A percentile compares a stretch with the other conserved stretches of the same genome.
These are phyloP conservation scores for Nicotiana attenuata DNA, from an alignment of 257 asterid species.

Conservation along the genomic window DNA sequence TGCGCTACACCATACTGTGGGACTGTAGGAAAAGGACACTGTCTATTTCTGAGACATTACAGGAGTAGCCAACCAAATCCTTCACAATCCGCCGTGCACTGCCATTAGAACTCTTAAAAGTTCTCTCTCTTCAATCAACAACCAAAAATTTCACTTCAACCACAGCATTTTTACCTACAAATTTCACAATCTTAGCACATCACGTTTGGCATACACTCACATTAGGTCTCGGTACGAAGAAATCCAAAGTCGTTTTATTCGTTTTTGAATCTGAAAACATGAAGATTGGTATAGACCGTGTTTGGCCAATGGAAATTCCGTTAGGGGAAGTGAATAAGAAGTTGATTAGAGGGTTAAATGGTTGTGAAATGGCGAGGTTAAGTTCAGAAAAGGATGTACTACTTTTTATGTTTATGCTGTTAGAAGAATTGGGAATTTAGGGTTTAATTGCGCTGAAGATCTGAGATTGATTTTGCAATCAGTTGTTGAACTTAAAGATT, in stretches of 20 bases:
- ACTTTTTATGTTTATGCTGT: constrained; percentile 94
- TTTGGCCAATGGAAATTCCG: constrained; percentile 89
- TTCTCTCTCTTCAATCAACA: constrained; percentile 51
- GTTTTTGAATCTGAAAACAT: constrained; percentile 76
- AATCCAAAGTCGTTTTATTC: constrained; percentile 72
- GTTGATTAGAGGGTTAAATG: constrained; percentile 56
- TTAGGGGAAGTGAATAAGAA: constrained; percentile 88
- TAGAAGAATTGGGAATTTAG: constrained; percentile 47
- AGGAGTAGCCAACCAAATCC: too few relatives aligned
- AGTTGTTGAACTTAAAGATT: constrained; percentile 82
- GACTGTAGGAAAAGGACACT: too few relatives aligned
- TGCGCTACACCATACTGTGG: too few relatives aligned
- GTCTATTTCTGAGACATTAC: too few relatives aligned
- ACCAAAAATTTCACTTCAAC: constrained; percentile 50
- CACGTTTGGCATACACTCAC: constrained; percentile 98
- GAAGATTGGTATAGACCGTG: constrained; percentile 48
- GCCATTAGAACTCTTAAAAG: constrained; percentile 65
- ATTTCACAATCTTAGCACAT: constrained; percentile 95
- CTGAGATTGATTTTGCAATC: constrained; percentile 54
- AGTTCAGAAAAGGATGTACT: constrained; percentile 82
- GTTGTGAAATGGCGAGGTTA: constrained; percentile 82
- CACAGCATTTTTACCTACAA: constrained; percentile 76
- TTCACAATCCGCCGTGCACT: constrained; percentile 85
- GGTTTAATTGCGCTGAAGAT: constrained; percentile 73
- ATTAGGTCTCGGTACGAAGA: constrained; percentile 83